These are phyloP conservation scores for Teratosphaeria epicoccoides DNA, from an alignment of 2,329 filamentous ascomycete genomes.

Conservation along the genomic window DNA sequence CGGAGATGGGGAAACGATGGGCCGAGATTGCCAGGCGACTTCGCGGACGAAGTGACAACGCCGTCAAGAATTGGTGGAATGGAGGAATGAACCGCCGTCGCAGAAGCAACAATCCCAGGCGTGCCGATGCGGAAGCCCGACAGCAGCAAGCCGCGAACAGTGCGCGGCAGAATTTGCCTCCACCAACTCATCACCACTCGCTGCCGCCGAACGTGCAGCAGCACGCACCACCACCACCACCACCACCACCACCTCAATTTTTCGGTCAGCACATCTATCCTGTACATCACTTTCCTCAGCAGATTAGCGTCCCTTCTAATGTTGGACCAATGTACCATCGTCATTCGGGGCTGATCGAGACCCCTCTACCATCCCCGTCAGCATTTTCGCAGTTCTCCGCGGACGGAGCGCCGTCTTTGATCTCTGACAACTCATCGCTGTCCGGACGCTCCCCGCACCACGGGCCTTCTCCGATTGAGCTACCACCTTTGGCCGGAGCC, in stretches of 20 bases:
- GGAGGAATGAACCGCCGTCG: constrained; percentile 74
- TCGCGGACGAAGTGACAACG: constrained; percentile 81
- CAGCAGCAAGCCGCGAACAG: constrained; percentile 11
- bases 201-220: neutral
- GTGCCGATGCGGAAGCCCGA: constrained; percentile 23
- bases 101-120: constrained; percentile 26
- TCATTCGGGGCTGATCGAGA: constrained; percentile 33
- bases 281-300: constrained; percentile 7
- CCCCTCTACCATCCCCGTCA: constrained; percentile 52
- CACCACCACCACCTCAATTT: constrained; percentile 13
- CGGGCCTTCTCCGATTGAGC: constrained; percentile 37
- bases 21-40: constrained; percentile 80
- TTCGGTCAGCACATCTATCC: constrained; percentile 13
- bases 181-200: constrained; percentile 14
- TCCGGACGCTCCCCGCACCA: constrained; percentile 35
- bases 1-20: constrained; percentile 75
- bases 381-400: constrained; percentile 53
- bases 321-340: constrained; percentile 17
- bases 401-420: constrained; percentile 55
- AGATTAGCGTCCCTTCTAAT: constrained; percentile 21
- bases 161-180: constrained; percentile 3
- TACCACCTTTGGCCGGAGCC: constrained; percentile 26
- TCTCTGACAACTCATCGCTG: constrained; percentile 52
- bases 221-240: constrained; percentile 9
- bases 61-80: constrained; percentile 98